Evolutionary conservation across 805 yeast genomes (phyloP).

Genomic region (Kluyveromyces aestuarii): DNA sequence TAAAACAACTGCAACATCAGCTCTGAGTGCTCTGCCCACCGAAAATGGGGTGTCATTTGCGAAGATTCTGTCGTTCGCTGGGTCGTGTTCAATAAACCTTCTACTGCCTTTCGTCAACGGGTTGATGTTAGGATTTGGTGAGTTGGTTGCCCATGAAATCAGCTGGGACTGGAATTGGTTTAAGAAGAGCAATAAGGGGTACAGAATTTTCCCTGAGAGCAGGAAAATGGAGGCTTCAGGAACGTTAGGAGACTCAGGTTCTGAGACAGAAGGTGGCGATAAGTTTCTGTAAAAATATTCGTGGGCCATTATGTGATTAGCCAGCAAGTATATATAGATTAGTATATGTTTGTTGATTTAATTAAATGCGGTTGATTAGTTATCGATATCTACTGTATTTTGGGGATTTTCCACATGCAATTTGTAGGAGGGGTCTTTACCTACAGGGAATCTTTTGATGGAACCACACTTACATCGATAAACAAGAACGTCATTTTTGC

Average conservation of each 20-base stretch:
- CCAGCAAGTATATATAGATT: background rate
- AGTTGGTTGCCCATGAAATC: conserved; percentile 84
- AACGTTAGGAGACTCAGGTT: background rate
- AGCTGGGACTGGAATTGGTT: conserved; percentile 73
- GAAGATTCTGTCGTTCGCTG: conserved; percentile 10
- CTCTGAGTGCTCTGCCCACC: background rate
- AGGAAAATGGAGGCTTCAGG: conserved; percentile 8
- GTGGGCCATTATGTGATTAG: background rate
- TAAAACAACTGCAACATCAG: background rate
- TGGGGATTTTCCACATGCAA: conserved; percentile 16
- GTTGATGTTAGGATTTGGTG: conserved; percentile 93
- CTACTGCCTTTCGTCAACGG: conserved; percentile 87
- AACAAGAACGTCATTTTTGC: conserved; percentile 41
- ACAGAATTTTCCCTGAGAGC: conserved; percentile 20
- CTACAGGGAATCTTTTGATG: conserved; percentile 53
- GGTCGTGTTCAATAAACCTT: conserved; percentile 60
- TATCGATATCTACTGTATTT: conserved; percentile 2
- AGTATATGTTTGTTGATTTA: background rate
- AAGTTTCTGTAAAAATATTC: background rate
- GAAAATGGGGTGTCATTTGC: conserved; percentile 1
- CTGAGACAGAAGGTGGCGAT: background rate
- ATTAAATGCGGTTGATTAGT: background rate
- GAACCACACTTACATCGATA: conserved; percentile 46
- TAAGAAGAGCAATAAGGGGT: conserved; percentile 47
- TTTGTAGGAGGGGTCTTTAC: conserved; percentile 40